Base-by-base conservation (phyloP, 768 basidiomycete species). In the Mycena leptocephala region DNA sequence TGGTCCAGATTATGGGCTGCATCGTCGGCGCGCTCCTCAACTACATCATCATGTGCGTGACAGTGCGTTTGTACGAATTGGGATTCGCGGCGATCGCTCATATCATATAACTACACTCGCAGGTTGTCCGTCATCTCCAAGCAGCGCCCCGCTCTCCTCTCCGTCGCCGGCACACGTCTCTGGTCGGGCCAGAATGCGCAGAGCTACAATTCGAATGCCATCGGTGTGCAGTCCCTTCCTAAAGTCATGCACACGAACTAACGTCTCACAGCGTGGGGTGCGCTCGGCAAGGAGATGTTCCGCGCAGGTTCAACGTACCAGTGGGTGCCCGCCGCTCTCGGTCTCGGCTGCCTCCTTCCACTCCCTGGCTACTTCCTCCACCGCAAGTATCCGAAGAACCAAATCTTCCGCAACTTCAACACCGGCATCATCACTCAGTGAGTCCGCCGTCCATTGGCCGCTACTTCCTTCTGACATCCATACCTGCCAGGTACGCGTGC, bases 1-100 rank as follows among this genome's bases (percentile, higher is more conserved):
- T 84, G 30, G 87, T 87, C 26, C 90, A 90, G 78, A 83, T 84
- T 32, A 74, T 86, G 56, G 89, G 90, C 8, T 55, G 69, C 58
- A 70, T 70, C 58, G 81, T 90, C 32, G 90, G 87, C 37, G 82
- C 82, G 62, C 81, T 86, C 79, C 79, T 85, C 53, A 83, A 83
- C 79, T 84, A 79, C 62, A 59, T 72, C 71, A 66, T 72, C 55
- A 72, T 72, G 71, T 72, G 55, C 62, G 41, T 81, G 67, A 55
- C 35, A 55, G 53, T 67, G 66, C 32, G 65, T 32, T 66, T 66
- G 65, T 53, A 53, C 66, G 51, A 53, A 58, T 58, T 39, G 67
- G 67, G 67, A 58, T 67, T 53, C 32, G 48, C 33, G 35, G 51
- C n/a, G 48, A 55, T 39, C 66, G 48, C 66, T 67, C 66, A 67